Conservation (phyloP, 345 rosid species). For the Gossypium australe region DNA sequence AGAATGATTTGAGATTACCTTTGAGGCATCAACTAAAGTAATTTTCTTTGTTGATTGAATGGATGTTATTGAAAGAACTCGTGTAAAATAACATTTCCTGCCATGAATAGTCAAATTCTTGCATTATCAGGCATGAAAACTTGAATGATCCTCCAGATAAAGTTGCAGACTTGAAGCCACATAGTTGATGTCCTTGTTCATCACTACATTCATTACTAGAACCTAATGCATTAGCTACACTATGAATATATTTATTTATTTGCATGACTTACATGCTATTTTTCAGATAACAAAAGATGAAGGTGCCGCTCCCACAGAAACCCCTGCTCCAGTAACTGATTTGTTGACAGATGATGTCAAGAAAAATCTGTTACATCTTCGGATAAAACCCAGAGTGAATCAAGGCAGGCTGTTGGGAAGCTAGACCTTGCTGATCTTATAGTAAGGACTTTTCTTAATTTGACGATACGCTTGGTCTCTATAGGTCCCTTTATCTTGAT, state of each 20-base stretch:
- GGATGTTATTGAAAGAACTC: background rate
- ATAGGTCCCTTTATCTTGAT: background rate
- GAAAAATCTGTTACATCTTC: background rate
- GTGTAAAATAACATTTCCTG: background rate
- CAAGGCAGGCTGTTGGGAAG: background rate
- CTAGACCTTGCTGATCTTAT: constrained; percentile 6
- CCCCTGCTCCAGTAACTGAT: background rate
- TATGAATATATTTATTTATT: background rate
- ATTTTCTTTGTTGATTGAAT: too few species aligned
- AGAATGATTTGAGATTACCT: too few species aligned
- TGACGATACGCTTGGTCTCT: background rate
- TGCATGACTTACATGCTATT: background rate
- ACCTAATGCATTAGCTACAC: background rate
- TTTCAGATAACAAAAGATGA: constrained; percentile 9
- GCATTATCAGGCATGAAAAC: background rate
- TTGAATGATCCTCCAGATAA: background rate
- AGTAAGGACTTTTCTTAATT: constrained; percentile 15
- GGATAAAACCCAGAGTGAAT: background rate
- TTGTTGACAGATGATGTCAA: constrained; percentile 6
- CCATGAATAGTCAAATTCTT: background rate
- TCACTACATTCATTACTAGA: background rate
- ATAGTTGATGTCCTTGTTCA: background rate
- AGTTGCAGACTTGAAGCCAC: background rate
- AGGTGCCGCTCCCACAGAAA: background rate
- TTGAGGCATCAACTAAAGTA: too few species aligned